Base-by-base conservation (phyloP, 108 stramenopile genomes). In the Mediolabrus comicus region DNA sequence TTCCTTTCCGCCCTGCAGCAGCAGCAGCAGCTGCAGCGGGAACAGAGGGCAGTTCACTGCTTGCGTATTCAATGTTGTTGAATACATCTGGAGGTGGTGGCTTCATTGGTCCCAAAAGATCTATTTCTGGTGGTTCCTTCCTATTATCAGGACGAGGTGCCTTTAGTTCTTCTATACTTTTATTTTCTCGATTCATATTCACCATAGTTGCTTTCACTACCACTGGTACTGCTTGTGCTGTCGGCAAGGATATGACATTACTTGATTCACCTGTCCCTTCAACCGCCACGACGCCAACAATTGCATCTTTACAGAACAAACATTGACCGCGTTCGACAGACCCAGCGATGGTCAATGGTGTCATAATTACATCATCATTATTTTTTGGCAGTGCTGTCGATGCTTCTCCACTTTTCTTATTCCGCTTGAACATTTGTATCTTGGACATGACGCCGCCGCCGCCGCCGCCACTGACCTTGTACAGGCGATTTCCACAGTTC, bases 271-370 rank as follows among this genome's bases (percentile, higher is more conserved):
- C n/a, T 38, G 12, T 35, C 35, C 14, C 30, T 29, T 32, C 14
- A 16, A 29, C 26, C 9, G 22, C 4, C 46, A 24, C 17, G 16
- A 29, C 28, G 19, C 16, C 27, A 27, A 14, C 58, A 16, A 29
- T 65, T 34, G 19, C 49, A 17, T 36, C 36, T 31, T 38, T 24
- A 59, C 84, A 85, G 24, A 36, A 41, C 16, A 82, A n/a, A 56
- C 84, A 85, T 56, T 80, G 78, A 24, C 84, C 84, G 4, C 78
- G 52, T 25, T 81, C 78, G 32, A 82, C 81, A 28, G 65, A 35
- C 2, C 81, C 81, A 3, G 79, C 68, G 30, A 80, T 53, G 2
- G 73, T 73, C 55, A 85, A 62, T n/a, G 84, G 84, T 22, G 57
- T 60, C 49, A 61, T 59, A 30, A 59, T 71, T 25, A 39, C 55